Conservation (phyloP, 371 early-diverging fungal genomes). For the Batrachochytrium dendrobatidis region DNA sequence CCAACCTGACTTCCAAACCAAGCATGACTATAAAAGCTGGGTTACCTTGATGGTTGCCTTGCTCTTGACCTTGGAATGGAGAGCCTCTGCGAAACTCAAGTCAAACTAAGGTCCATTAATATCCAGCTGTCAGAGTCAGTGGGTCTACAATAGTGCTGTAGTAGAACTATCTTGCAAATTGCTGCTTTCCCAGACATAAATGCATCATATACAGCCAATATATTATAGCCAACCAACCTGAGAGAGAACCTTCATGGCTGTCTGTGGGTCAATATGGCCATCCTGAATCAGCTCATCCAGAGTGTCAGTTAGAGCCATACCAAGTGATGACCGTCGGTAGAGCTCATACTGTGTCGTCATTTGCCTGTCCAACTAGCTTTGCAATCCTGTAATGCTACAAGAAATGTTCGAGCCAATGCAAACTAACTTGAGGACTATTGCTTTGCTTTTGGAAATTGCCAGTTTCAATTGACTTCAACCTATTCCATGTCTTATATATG, state of each 20-base stretch:
- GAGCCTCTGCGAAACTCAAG: constrained; percentile 64
- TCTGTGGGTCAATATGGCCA: constrained; percentile 86
- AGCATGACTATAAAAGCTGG: too few relatives aligned
- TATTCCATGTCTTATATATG: too few relatives aligned
- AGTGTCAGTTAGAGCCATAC: constrained; percentile 88
- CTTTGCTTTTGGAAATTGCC: too few relatives aligned
- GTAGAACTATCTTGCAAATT: not conserved
- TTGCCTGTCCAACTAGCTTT: not conserved
- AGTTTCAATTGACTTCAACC: too few relatives aligned
- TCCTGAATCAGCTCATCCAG: constrained; percentile 89
- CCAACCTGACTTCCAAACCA: not conserved
- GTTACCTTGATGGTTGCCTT: constrained; percentile 60
- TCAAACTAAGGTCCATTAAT: constrained; percentile 60
- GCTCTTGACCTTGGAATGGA: constrained; percentile 55
- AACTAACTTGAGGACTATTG: too few relatives aligned
- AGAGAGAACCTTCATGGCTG: constrained; percentile 85
- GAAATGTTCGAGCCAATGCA: too few relatives aligned
- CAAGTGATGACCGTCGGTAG: constrained; percentile 68
- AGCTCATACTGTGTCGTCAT: constrained; percentile 46
- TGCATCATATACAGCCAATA: too few relatives aligned
- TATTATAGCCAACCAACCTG: constrained; percentile 49
- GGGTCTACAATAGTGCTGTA: not conserved
- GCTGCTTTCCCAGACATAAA: too few relatives aligned
- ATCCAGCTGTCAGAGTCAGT: not conserved
- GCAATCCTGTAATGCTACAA: too few relatives aligned